A percentile compares a stretch with the other conserved stretches of the same genome.
Conservation (phyloP, 768 basidiomycete species). For the Mycena albidolilacea region DNA sequence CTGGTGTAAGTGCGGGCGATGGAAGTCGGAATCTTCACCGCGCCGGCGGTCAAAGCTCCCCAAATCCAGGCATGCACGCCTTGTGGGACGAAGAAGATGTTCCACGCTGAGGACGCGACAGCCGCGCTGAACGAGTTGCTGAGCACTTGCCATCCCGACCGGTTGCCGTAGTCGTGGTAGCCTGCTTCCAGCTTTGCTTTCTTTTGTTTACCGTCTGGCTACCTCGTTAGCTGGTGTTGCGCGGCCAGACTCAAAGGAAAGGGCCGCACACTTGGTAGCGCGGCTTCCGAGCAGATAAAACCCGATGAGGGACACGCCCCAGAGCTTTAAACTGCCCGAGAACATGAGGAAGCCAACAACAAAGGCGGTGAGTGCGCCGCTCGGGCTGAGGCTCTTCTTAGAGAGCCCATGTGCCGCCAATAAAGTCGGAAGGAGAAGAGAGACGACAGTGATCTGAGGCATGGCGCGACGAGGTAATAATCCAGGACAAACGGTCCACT, state of each 20-base stretch:
- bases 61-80: slow-evolving; percentile 54
- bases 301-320: slow-evolving; percentile 64
- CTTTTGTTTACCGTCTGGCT: slow-evolving; percentile 76
- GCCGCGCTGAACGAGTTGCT: slow-evolving; percentile 83
- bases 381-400: slow-evolving; percentile 81
- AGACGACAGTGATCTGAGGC: slow-evolving; percentile 48
- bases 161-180: slow-evolving; percentile 80
- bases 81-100: slow-evolving; percentile 65
- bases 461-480: background rate
- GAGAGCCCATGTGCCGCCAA: slow-evolving; percentile 80
- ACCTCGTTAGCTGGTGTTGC: background rate
- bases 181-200: slow-evolving; percentile 88
- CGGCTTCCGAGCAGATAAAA: slow-evolving; percentile 87
- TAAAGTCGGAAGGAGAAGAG: slow-evolving; percentile 64
- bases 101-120: slow-evolving; percentile 75
- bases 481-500: no score
- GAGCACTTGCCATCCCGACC: slow-evolving; percentile 86
- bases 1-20: slow-evolving; percentile 51
- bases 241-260: background rate
- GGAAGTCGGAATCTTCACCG: slow-evolving; percentile 41
- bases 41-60: slow-evolving; percentile 42
- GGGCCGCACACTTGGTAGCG: slow-evolving; percentile 82
- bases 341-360: slow-evolving; percentile 82
- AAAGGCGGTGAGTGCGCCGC: slow-evolving; percentile 85
- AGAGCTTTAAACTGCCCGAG: slow-evolving; percentile 61